Evolutionary conservation across 2,329 filamentous ascomycete species (phyloP), one percentile per base, ranked within the genome.

Genomic region (Capronia americana): DNA sequence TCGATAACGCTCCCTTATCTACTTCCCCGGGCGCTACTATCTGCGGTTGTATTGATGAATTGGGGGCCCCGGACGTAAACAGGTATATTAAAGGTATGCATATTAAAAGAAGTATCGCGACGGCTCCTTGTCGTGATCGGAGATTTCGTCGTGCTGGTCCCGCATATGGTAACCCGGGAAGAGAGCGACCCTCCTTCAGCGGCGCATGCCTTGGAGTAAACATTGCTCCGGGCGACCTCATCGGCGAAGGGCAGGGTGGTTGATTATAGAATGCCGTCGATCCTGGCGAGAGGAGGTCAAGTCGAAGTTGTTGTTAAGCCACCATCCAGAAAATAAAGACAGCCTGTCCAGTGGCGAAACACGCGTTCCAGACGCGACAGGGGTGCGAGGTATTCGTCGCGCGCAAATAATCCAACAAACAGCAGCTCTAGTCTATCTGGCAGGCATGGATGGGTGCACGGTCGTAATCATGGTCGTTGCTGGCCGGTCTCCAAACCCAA

Each of bases 301-400:
- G 63, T 44, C 17, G 20, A 65, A 53, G 26, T 26, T 2, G 46
- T 61, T 30, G 32, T 20, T 23, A n/a, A 61, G 48, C 20, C 58
- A 34, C 28, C 32, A 61, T 53, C 28, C 58, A 51, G 56, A 41
- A 24, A 7, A 17, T 34, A 62, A 65, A 44, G 38, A 61, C 44
- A 55, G 26, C 51, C 23, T 64, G 44, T 20, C 44, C 14, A 17
- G 54, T 63, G 53, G 61, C 58, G 58, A 61, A 61, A 51, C 26
- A 51, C 68, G 68, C 68, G 68, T 69, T 67, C 65, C 68, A 46
- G 65, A 69, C 68, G 68, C 68, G 68, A 69, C 65, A 61, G 60
- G 66, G 48, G 20, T 53, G 3, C 17, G 17, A 44, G 38, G 17
- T 44, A 44, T n/a, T n/a, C 38, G 28, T 26, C 30, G 11, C 14